A percentile compares a stretch with the other conserved stretches of the same genome.
Evolutionary conservation across 106 monocot genomes (phyloP).

Genomic region (Phalaenopsis equestris): DNA sequence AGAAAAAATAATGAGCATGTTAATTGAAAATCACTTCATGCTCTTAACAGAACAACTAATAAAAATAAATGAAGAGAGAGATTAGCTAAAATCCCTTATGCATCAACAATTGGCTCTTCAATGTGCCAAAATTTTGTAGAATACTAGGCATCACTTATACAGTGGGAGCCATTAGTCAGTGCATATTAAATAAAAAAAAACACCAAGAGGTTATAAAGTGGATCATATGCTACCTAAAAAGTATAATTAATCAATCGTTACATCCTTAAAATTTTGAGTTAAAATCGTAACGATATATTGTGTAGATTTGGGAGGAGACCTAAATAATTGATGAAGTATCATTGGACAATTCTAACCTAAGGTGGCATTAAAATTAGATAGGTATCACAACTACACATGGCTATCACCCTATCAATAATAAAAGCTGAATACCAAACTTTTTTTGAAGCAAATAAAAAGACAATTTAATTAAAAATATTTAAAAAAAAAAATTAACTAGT

Average conservation of each 20-base stretch:
- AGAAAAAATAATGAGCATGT: neutral
- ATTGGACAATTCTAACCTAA: conserved; percentile 3
- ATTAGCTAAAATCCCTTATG: neutral
- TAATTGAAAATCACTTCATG: neutral
- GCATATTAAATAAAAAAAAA: neutral
- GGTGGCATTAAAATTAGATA: conserved; percentile 3
- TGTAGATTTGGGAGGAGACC: conserved; percentile 11
- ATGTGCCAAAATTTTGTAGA: neutral
- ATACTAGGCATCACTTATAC: conserved; percentile 4
- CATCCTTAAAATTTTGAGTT: neutral
- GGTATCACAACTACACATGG: neutral
- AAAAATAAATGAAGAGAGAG: neutral
- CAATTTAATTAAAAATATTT: conserved; percentile 8
- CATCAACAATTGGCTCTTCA: neutral
- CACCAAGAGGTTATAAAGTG: conserved; percentile 8
- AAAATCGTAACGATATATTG: neutral
- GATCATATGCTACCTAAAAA: conserved; percentile 7
- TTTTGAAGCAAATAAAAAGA: conserved; percentile 4
- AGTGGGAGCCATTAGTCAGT: neutral
- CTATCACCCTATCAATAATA: neutral
- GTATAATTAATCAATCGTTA: conserved; percentile 4
- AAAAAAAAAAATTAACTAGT: neutral
- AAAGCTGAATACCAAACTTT: neutral
- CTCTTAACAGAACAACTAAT: neutral
- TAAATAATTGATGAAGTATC: neutral